Percentiles rank a stretch among this genome's conserved stretches.
Conservation (phyloP, 2,329 filamentous ascomycete genomes). For the Fusarium bulbicola region DNA sequence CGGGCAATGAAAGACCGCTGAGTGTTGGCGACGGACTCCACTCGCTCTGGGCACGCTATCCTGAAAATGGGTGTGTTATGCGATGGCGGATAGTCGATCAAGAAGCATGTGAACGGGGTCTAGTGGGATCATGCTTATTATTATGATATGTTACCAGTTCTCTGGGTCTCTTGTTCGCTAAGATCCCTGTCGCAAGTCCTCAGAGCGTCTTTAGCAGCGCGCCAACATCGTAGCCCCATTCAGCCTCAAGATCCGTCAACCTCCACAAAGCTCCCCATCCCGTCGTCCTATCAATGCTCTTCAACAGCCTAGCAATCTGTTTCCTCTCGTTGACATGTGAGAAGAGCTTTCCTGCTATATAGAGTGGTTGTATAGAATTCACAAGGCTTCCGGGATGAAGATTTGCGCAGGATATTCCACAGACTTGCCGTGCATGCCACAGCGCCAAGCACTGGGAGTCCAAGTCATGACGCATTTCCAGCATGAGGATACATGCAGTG, state of each 20-base stretch:
- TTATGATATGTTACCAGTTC: background rate
- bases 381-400: constrained; percentile 59
- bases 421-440: constrained; percentile 58
- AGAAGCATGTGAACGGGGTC: background rate
- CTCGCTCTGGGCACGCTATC: background rate
- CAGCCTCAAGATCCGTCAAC: constrained; percentile 55
- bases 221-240: constrained; percentile 45
- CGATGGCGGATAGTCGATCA: constrained; percentile 6
- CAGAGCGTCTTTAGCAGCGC: constrained; percentile 17
- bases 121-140: background rate
- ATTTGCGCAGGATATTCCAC: constrained; percentile 62
- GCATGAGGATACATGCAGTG: constrained; percentile 58
- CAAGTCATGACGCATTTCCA: constrained; percentile 52
- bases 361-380: constrained; percentile 63
- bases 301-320: constrained; percentile 50
- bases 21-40: background rate
- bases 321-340: constrained; percentile 53
- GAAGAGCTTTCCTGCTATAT: constrained; percentile 58
- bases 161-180: background rate
- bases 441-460: constrained; percentile 44
- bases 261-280: constrained; percentile 61
- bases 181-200: background rate
- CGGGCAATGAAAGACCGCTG: background rate
- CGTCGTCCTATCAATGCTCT: constrained; percentile 56
- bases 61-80: constrained; percentile 12